A percentile compares a stretch with the other conserved stretches of the same genome.
Evolutionary conservation across 2,329 filamentous ascomycete species (phyloP).

Genomic region (Colletotrichum musicola): DNA sequence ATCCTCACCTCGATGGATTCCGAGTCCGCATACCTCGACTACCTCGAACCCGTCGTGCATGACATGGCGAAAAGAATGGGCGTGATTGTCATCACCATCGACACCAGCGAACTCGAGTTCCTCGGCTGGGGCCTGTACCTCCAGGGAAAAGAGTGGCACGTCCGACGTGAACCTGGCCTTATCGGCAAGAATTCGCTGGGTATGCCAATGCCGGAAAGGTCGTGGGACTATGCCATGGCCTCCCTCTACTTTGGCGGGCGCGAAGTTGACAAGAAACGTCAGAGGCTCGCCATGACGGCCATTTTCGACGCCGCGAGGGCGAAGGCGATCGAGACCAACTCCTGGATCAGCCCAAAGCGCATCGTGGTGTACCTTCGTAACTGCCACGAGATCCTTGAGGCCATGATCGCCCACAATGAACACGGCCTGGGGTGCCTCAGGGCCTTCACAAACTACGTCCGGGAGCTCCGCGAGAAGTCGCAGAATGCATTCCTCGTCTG

Average conservation of each 20-base stretch:
- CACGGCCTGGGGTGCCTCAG: no score
- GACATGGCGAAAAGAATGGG: not conserved
- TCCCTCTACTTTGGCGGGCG: not conserved
- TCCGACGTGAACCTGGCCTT: no score
- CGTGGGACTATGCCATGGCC: not conserved
- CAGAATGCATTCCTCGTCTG: no score
- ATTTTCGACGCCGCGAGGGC: not conserved
- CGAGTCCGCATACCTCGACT: not conserved
- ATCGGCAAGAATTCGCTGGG: not conserved
- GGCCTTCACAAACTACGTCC: no score
- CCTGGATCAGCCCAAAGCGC: no score
- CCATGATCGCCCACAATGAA: no score
- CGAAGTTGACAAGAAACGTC: not conserved
- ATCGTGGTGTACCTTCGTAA: no score
- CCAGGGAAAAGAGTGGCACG: not conserved
- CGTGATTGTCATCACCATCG: not conserved
- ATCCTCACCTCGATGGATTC: not conserved
- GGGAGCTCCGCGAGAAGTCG: no score
- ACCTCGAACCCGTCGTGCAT: not conserved
- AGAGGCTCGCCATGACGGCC: not conserved
- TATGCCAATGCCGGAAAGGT: not conserved
- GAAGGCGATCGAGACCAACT: not conserved
- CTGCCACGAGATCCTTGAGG: no score
- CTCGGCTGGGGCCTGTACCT: not conserved
- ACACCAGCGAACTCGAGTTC: not conserved